These are phyloP conservation scores for Fraxinus cuspidata DNA, from an alignment of 257 asterid species.

Conservation along the genomic window DNA sequence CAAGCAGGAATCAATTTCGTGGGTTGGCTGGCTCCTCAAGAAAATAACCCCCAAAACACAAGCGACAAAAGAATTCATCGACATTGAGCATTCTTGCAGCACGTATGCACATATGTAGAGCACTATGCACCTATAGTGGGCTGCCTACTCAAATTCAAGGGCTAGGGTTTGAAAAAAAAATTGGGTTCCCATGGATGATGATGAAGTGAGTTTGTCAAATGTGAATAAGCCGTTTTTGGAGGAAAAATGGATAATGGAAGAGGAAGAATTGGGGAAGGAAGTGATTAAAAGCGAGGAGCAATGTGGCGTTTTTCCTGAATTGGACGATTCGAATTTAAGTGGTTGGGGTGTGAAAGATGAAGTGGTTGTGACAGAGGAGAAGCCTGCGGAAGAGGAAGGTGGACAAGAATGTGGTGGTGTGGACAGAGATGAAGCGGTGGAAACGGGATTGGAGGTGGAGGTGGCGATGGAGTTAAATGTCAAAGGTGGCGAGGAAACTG, in stretches of 20 bases:
- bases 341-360: conserved; percentile 25
- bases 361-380: conserved; percentile 28
- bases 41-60: not conserved
- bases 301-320: conserved; percentile 34
- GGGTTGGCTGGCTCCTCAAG: no score
- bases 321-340: conserved; percentile 33
- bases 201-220: conserved; percentile 34
- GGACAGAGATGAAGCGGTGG: conserved; percentile 27
- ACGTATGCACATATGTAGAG: not conserved
- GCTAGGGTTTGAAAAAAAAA: conserved; percentile 50
- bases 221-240: conserved; percentile 31
- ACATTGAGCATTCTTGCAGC: not conserved
- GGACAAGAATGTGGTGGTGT: conserved; percentile 15
- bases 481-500: not conserved
- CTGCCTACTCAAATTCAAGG: conserved; percentile 36
- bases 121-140: not conserved
- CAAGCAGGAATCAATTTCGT: no score
- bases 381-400: conserved; percentile 9
- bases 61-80: not conserved
- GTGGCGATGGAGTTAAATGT: conserved; percentile 26
- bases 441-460: conserved; percentile 18
- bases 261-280: conserved; percentile 25
- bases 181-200: conserved; percentile 39
- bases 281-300: conserved; percentile 29
- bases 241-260: conserved; percentile 34